Conservation (phyloP, 2,329 filamentous ascomycete species). For the Ceratocystis smalleyi region DNA sequence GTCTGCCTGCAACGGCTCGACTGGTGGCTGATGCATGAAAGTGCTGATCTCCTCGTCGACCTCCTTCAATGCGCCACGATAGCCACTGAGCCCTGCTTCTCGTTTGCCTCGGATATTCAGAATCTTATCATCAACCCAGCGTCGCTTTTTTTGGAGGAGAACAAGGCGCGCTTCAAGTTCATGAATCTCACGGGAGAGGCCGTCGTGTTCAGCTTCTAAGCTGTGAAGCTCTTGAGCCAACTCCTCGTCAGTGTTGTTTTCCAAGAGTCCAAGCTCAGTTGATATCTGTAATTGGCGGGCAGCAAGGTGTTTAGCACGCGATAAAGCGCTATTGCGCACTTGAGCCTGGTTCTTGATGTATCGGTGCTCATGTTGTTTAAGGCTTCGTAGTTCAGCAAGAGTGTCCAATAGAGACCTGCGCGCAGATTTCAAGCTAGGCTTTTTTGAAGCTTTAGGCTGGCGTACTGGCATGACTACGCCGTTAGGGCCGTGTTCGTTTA, state of each 20-base stretch:
- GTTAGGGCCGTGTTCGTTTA: slow-evolving; percentile 25
- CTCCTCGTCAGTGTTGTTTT: slow-evolving; percentile 41
- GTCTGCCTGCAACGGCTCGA: slow-evolving; percentile 37
- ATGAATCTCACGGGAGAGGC: slow-evolving; percentile 46
- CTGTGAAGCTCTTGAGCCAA: slow-evolving; percentile 44
- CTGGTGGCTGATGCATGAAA: slow-evolving; percentile 43
- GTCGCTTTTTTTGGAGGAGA: slow-evolving; percentile 43
- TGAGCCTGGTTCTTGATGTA: slow-evolving; percentile 41
- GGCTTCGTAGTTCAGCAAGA: slow-evolving; percentile 46
- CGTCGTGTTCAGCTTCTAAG: slow-evolving; percentile 39
- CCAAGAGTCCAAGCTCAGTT: slow-evolving; percentile 37
- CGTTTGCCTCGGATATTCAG: slow-evolving; percentile 47
- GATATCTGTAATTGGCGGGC: slow-evolving; percentile 35
- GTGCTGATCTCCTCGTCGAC: slow-evolving; percentile 46
- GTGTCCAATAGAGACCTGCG: slow-evolving; percentile 48
- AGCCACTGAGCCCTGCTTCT: slow-evolving; percentile 58
- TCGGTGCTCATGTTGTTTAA: slow-evolving; percentile 54
- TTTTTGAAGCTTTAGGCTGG: slow-evolving; percentile 36
- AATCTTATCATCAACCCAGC: slow-evolving; percentile 44
- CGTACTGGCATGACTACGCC: slow-evolving; percentile 45
- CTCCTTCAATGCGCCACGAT: slow-evolving; percentile 49
- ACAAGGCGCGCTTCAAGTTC: slow-evolving; percentile 49
- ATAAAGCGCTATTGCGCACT: slow-evolving; percentile 41
- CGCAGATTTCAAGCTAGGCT: slow-evolving; percentile 43
- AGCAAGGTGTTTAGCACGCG: slow-evolving; percentile 38